Evolutionary conservation across 176 grass and related monocot species (phyloP), one percentile per base, ranked within the genome.

Genomic region (Chloris gayana): DNA sequence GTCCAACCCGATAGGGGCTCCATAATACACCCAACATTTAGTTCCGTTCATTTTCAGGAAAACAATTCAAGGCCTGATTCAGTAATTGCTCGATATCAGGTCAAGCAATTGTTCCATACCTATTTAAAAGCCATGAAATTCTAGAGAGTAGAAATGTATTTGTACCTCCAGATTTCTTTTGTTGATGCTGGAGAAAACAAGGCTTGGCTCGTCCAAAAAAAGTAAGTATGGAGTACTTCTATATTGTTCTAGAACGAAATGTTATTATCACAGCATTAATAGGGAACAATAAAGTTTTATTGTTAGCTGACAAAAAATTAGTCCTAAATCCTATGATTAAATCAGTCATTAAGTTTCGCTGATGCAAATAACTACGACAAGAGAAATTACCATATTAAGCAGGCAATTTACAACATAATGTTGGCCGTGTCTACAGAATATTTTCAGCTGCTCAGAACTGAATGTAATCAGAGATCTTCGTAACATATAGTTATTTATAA

Each of bases 401-500:
- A 64, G 41, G 49, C 58, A 53, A n/a, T 4, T 14, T 53, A 39
- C 13, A 27, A 7, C 74, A 72, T 78, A 63, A 39, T 69, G n/a
- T 74, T 24, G 1, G 21, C 44, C 69, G 56, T 61, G 59, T 50
- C 22, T 70, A 34, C 72, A 21, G 14, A 76, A 77, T 19, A 76
- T 47, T 58, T 75, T n/a, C 65, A 38, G 30, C 30, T 37, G 38
- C 24, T 65, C n/a, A 60, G 22, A 45, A 61, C 29, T 77, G 4
- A 61, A 25, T 39, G 72, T 31, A 77, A 82, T 67, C 6, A 50
- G 67, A 67, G n/a, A 57, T 19, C 67, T 85, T 54, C 15, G 72
- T 61, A 49, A 12, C 73, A 82, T 84, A 6, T 64, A 59, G 47
- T 73, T 22, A 85, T 82, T 89, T 85, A 78, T 89, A 58, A 82